Evolutionary conservation across 345 rosid species (phyloP), one percentile per base, ranked within the genome.

Genomic region (Schrenkiella parvula): DNA sequence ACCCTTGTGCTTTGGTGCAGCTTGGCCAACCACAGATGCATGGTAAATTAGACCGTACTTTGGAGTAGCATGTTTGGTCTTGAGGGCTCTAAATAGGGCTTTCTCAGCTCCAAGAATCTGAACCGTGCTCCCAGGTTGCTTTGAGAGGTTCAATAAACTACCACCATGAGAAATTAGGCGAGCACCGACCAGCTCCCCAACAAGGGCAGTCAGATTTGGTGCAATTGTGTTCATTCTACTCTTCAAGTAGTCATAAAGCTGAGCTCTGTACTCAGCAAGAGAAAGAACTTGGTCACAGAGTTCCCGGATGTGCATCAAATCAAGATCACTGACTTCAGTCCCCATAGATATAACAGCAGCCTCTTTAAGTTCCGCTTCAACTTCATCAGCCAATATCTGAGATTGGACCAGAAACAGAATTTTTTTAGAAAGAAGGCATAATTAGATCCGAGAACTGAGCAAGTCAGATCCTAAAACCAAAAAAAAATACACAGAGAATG

Each of bases 111-210:
- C 98, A 61, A 93, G 95, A 69, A 91, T 88, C 87, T 91, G 98
- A 77, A 91, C 77, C 0, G 92, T 89, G 81, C 98, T 91, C 13
- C 99, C 97, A 42, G 98, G 98, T 75, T 88, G 95, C 85, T 91
- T 95, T 8, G 96, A 84, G 22, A 95, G 96, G 81, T 91, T 95
- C 78, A 89, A 43, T 77, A 91, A 85, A 80, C 98, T 90, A 54
- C 97, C 98, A 0, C 96, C 99, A 57, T 91, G 98, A 15, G 98
- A 96, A 23, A 95, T 91, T 8, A 95, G 85, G 6, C 96, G 96
- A 69, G 96, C 98, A 51, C 99, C 98, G 1, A 91, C 99, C 59
- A 95, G 95, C 82, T 95, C 98, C 5, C 99, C 99, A 0, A 95
- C 99, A 6, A 95, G 86, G 39, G 89, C 89, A 70, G 99, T 89